Conservation (phyloP, 2,329 filamentous ascomycete genomes). For the Emericellopsis atlantica region DNA sequence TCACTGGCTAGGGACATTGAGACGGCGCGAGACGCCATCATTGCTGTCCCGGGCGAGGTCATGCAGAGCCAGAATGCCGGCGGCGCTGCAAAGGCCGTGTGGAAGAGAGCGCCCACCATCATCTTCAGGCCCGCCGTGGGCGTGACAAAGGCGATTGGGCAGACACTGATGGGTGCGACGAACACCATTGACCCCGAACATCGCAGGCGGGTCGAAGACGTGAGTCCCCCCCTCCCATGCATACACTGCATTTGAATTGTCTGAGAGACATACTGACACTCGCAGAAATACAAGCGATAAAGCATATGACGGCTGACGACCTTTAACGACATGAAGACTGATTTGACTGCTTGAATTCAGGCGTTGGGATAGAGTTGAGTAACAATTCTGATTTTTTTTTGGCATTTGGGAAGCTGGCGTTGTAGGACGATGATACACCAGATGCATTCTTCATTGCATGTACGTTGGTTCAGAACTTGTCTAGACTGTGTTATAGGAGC, state of each 20-base stretch:
- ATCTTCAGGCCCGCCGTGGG: conserved; percentile 85
- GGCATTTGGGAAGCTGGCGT: too few relatives aligned
- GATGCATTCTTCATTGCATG: too few relatives aligned
- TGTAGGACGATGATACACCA: too few relatives aligned
- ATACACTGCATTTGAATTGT: neutral
- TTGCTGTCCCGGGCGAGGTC: conserved; percentile 84
- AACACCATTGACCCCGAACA: conserved; percentile 83
- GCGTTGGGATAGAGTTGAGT: too few relatives aligned
- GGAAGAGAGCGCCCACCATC: conserved; percentile 79
- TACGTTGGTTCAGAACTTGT: too few relatives aligned
- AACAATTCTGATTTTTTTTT: too few relatives aligned
- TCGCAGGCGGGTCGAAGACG: conserved; percentile 72
- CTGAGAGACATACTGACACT: conserved; percentile 2
- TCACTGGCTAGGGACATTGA: conserved; percentile 81
- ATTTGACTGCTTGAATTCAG: too few relatives aligned
- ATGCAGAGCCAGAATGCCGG: conserved; percentile 75
- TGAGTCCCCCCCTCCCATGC: conserved; percentile 35
- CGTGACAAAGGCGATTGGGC: conserved; percentile 75
- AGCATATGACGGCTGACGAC: too few relatives aligned
- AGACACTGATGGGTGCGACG: conserved; percentile 82
- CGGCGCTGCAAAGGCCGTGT: conserved; percentile 67
- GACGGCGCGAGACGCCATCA: conserved; percentile 77
- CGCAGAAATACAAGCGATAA: conserved; percentile 36
- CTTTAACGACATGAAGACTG: too few relatives aligned
- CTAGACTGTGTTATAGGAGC: too few relatives aligned